phyloP scores from a whole-genome alignment of 768 basidiomycete species.

The Agrocybe pediades region DNA sequence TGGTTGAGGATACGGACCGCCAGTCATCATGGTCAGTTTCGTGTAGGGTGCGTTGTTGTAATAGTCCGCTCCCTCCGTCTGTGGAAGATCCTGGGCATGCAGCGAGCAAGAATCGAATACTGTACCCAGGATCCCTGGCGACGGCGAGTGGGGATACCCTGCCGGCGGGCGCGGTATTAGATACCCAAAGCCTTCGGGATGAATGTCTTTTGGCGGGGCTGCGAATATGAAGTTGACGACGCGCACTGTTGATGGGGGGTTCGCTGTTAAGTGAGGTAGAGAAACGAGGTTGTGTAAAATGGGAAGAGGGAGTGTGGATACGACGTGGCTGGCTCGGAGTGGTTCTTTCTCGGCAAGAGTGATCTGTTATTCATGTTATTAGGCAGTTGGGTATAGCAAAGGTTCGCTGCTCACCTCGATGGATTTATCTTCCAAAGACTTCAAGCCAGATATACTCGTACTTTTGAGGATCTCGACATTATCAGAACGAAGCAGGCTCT shows the following conservation, averaged over 20 bases:
- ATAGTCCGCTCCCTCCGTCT: slow-evolving; percentile 17
- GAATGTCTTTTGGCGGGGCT: slow-evolving; percentile 47
- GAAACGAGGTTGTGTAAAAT: slow-evolving; percentile 45
- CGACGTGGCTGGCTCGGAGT: slow-evolving; percentile 59
- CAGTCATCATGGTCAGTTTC: slow-evolving; percentile 90
- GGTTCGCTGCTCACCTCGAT: slow-evolving; percentile 46
- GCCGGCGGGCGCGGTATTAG: slow-evolving; percentile 78
- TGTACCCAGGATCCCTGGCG: slow-evolving; percentile 70
- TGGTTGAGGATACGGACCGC: slow-evolving; percentile 64
- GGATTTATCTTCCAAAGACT: slow-evolving; percentile 30
- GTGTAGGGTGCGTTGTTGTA: slow-evolving; percentile 43
- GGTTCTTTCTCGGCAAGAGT: slow-evolving; percentile 15
- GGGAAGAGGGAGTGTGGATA: slow-evolving; percentile 79
- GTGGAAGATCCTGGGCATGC: slow-evolving; percentile 46
- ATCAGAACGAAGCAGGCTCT: slow-evolving; percentile 39
- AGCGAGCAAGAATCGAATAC: slow-evolving; percentile 89
- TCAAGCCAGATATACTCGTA: slow-evolving; percentile 38
- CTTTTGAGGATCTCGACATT: slow-evolving; percentile 63
- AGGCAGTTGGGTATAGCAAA: slow-evolving; percentile 5
- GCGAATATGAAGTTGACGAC: slow-evolving; percentile 89
- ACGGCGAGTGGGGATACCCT: slow-evolving; percentile 42
- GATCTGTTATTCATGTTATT: slow-evolving; percentile 15
- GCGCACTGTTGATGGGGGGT: slow-evolving; percentile 78
- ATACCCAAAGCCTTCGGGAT: slow-evolving; percentile 92
- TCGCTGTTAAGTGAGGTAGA: slow-evolving; percentile 68